These are phyloP conservation scores for Cryptosporidium canis DNA, from an alignment of 169 alveolate genomes.

Conservation along the genomic window DNA sequence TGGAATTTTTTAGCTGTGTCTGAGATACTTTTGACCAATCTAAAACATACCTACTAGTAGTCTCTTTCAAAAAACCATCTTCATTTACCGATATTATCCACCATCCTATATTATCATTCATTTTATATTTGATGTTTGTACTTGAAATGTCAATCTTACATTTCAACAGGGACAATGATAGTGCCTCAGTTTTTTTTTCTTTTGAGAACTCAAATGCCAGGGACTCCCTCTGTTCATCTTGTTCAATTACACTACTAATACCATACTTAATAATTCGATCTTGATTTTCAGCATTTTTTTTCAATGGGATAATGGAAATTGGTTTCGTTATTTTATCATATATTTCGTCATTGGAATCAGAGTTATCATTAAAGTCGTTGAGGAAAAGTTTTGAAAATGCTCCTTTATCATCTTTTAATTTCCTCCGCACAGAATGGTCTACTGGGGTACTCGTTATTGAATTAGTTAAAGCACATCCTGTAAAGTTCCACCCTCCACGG, in stretches of 20 bases:
- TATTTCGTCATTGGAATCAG: not conserved
- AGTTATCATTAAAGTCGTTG: slow-evolving; percentile 1
- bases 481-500: slow-evolving; percentile 71
- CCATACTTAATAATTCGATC: not conserved
- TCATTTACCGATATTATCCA: slow-evolving; percentile 53
- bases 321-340: not conserved
- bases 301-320: slow-evolving; percentile 29
- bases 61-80: slow-evolving; percentile 39
- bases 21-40: slow-evolving; percentile 18
- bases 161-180: not conserved
- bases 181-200: slow-evolving; percentile 13
- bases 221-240: slow-evolving; percentile 41
- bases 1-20: slow-evolving; percentile 27
- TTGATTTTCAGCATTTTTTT: not conserved
- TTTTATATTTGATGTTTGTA: slow-evolving; percentile 25
- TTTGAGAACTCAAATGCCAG: slow-evolving; percentile 59
- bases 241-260: slow-evolving; percentile 32
- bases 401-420: not conserved
- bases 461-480: not conserved
- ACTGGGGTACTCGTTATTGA: not conserved
- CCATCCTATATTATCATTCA: slow-evolving; percentile 61
- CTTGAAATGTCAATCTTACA: slow-evolving; percentile 41
- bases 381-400: slow-evolving; percentile 32
- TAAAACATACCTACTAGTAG: slow-evolving; percentile 33
- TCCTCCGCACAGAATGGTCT: not conserved